A percentile compares a stretch with the other conserved stretches of the same genome.
phyloP scores from a whole-genome alignment of 2,329 filamentous ascomycete species.

The Penicillium sp. region DNA sequence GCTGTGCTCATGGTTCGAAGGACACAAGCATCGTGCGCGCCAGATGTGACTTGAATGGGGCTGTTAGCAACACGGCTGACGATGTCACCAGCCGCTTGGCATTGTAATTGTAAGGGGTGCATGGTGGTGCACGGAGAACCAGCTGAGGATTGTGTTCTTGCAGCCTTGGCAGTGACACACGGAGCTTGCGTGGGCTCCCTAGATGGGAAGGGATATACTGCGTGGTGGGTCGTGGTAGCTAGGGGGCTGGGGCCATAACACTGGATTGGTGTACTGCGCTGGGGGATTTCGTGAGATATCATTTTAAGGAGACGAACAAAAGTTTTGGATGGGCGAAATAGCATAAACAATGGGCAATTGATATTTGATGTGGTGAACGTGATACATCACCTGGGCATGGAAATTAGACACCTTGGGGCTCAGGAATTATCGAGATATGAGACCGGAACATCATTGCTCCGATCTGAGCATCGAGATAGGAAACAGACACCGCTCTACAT shows the following conservation, averaged over 20 bases:
- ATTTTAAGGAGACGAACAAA: not conserved
- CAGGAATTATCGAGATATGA: not conserved
- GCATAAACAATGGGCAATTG: not conserved
- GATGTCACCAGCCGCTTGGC: not conserved
- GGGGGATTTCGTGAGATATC: not conserved
- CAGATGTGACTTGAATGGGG: not conserved
- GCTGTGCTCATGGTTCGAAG: not conserved
- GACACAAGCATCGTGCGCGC: not conserved
- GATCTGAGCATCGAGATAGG: not conserved
- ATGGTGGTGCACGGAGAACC: not conserved
- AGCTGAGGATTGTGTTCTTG: not conserved
- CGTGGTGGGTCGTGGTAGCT: not conserved
- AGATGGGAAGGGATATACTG: conserved; percentile 5
- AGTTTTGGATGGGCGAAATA: not conserved
- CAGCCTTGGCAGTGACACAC: conserved; percentile 3
- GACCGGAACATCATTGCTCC: not conserved
- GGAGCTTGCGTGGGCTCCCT: conserved; percentile 6
- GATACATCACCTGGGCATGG: not conserved
- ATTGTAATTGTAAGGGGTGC: not conserved
- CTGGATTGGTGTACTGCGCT: not conserved
- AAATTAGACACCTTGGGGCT: not conserved
- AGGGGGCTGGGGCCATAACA: not conserved
- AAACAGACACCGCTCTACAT: not conserved
- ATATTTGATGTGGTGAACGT: not conserved
- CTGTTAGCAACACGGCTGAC: not conserved